A percentile compares a stretch with the other conserved stretches of the same genome.
phyloP scores from a whole-genome alignment of 257 asterid genomes.

The Jacaranda copaia region DNA sequence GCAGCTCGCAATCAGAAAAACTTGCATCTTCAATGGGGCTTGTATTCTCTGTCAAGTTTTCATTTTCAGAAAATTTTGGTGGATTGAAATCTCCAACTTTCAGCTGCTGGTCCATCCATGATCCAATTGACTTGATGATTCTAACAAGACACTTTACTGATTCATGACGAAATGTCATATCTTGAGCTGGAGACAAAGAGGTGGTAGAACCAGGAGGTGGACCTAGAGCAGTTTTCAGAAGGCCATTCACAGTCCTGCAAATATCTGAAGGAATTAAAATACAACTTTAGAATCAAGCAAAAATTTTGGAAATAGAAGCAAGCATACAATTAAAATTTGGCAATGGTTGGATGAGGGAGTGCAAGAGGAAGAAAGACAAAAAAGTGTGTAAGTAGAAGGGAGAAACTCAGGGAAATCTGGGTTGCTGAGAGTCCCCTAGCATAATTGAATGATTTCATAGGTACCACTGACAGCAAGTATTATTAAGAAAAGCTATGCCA shows the following conservation, averaged over 20 bases:
- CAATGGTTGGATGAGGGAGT: background rate
- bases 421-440: background rate
- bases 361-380: background rate
- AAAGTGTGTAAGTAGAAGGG: background rate
- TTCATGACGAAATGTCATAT: conserved; percentile 69
- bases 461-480: background rate
- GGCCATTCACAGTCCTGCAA: conserved; percentile 81
- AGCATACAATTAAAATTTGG: background rate
- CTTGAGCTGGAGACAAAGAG: conserved; percentile 68
- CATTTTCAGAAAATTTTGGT: conserved; percentile 48
- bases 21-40: conserved; percentile 51
- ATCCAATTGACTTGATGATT: conserved; percentile 69
- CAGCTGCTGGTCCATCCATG: conserved; percentile 79
- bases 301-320: background rate
- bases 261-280: conserved; percentile 47
- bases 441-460: background rate
- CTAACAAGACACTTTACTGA: conserved; percentile 78
- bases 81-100: conserved; percentile 57
- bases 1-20: conserved; percentile 59
- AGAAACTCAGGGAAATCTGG: background rate
- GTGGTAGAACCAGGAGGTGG: conserved; percentile 81
- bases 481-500: background rate
- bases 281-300: conserved; percentile 3
- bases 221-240: conserved; percentile 73
- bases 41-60: conserved; percentile 43